phyloP scores from a whole-genome alignment of 192 early-diverging fungal genomes.

The Gaertneriomyces semiglobifer region DNA sequence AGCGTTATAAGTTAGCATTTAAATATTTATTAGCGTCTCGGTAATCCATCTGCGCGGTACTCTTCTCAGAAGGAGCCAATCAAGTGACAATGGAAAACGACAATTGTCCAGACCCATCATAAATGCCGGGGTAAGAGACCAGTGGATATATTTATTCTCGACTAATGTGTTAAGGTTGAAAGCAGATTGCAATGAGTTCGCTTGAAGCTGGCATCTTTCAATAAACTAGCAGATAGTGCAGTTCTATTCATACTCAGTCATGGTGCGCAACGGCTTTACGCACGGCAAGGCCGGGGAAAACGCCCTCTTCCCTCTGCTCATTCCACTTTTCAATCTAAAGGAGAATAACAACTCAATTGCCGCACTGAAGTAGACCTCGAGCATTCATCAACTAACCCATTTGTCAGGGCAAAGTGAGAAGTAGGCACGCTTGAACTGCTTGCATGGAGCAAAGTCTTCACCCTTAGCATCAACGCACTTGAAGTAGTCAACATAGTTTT shows the following conservation, averaged over 20 bases:
- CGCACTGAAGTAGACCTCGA: no score
- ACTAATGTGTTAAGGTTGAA: no score
- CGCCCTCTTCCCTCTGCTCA: slow-evolving; percentile 50
- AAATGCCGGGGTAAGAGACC: no score
- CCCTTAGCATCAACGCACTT: slow-evolving; percentile 90
- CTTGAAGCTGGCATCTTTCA: no score
- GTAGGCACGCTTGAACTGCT: slow-evolving; percentile 83
- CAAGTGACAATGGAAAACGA: no score
- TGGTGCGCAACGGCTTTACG: slow-evolving; percentile 37
- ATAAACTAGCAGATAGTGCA: no score
- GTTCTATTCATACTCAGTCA: slow-evolving; percentile 9
- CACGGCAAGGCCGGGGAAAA: slow-evolving; percentile 50
- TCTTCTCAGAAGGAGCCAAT: no score
- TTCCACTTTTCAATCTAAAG: slow-evolving; percentile 50
- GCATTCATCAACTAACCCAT: slow-evolving; percentile 69
- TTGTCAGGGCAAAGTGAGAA: slow-evolving; percentile 82
- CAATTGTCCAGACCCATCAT: no score
- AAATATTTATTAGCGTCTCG: no score
- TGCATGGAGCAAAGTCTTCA: slow-evolving; percentile 91
- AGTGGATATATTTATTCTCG: no score
- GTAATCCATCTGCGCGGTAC: no score
- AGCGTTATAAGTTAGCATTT: slow-evolving; percentile 18
- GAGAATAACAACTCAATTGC: neutral
- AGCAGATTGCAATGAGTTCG: no score
- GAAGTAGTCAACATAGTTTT: slow-evolving; percentile 94